Percentiles rank a stretch among this genome's conserved stretches.
Evolutionary conservation across 306 rosid genomes (phyloP).

Genomic region (Lathyrus sativus): DNA sequence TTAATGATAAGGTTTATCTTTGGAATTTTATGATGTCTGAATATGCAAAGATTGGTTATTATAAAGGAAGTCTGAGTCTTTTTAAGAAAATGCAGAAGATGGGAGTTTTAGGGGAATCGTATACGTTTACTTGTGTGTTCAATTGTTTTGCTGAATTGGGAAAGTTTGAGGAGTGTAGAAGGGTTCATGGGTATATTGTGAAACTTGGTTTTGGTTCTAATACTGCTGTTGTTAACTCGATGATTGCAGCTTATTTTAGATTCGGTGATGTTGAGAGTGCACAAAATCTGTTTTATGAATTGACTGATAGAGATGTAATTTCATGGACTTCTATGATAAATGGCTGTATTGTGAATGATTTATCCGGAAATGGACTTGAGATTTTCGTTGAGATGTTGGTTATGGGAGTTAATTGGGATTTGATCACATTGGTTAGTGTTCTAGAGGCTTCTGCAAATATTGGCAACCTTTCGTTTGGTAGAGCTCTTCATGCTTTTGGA

Average conservation of each 20-base stretch:
- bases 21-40: conserved; percentile 76
- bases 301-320: conserved; percentile 66
- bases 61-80: conserved; percentile 52
- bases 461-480: conserved; percentile 20
- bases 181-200: conserved; percentile 58
- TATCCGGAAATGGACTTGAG: too few relatives aligned
- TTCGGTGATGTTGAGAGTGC: conserved; percentile 61
- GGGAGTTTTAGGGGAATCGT: conserved; percentile 55
- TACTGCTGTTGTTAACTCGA: conserved; percentile 55
- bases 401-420: too few relatives aligned
- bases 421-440: too few relatives aligned
- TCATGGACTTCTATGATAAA: conserved; percentile 87
- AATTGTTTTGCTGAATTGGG: conserved; percentile 66
- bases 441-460: too few relatives aligned
- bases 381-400: too few relatives aligned
- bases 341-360: too few relatives aligned
- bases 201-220: conserved; percentile 57
- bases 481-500: conserved; percentile 58
- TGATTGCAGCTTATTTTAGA: conserved; percentile 58
- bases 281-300: conserved; percentile 65
- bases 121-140: conserved; percentile 63
- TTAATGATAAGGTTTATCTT: conserved; percentile 58
- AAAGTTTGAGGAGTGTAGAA: conserved; percentile 48
- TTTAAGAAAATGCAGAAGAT: conserved; percentile 59
- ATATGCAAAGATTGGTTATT: conserved; percentile 58